Base-by-base conservation (phyloP, 2,329 filamentous ascomycete genomes). In the Colletotrichum kahawae region DNA sequence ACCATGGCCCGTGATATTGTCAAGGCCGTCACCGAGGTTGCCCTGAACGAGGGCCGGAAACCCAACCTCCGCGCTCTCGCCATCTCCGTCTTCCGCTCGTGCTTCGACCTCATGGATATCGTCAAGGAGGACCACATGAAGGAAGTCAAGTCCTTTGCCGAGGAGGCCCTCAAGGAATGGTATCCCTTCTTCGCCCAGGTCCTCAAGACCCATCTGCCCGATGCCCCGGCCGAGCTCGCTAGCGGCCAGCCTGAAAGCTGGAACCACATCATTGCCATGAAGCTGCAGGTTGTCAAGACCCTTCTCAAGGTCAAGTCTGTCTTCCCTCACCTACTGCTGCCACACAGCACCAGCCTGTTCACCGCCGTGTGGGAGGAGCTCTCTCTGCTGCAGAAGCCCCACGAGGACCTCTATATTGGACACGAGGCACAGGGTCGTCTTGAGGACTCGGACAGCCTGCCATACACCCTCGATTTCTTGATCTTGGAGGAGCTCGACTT, bases 21-120 rank as follows among this genome's bases (percentile, higher is more conserved):
- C 81, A 93, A 93, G 80, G 92, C 93, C 66, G 91, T 98, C 36
- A 97, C 95, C 83, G 91, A 95, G 79, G 93, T 98, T 48, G 95
- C 96, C 16, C 89, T 94, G 71, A 94, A 94, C 82, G 91, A 94
- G 74, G 89, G 89, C 76, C 92, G 95, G 79, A 95, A 95, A 82
- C 90, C 94, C 12, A 92, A 92, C 75, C 88, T 98, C 74, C 92
- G 97, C 76, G 95, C 95, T 34, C 88, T 98, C 78, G 95, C 97
- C 51, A 93, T 98, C 56, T 95, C 94, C 54, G 95, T 98, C 73
- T 98, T 98, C 88, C 92, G 95, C 72, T 92, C 92, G 64, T 98
- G 95, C 85, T 98, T 99, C 83, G 95, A 98, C 82, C 95, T 97
- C 71, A 91, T 99, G 86, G 95, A 98, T 85, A 98, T 98, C 91